Conservation (phyloP, 768 basidiomycete genomes). For the Thelephora ganbajun region DNA sequence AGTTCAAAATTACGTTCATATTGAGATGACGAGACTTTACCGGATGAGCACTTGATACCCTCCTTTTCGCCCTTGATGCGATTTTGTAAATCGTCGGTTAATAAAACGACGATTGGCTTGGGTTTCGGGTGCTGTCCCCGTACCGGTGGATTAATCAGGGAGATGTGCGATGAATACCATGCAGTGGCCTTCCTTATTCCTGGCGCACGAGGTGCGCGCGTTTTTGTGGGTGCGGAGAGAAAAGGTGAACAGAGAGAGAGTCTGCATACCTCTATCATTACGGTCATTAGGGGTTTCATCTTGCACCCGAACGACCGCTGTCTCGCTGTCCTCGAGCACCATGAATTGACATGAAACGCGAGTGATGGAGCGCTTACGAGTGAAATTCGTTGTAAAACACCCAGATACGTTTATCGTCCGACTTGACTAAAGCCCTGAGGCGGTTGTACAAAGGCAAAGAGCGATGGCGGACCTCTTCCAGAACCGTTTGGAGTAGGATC, state of each 20-base stretch:
- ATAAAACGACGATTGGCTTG: slow-evolving; percentile 54
- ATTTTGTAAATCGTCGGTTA: slow-evolving; percentile 87
- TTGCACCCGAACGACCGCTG: slow-evolving; percentile 62
- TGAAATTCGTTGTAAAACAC: slow-evolving; percentile 81
- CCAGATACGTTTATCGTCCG: slow-evolving; percentile 78
- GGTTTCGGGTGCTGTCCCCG: slow-evolving; percentile 31
- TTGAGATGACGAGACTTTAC: slow-evolving; percentile 21
- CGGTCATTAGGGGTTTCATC: slow-evolving; percentile 84
- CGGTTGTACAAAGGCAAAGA: slow-evolving; percentile 89
- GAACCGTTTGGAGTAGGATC: slow-evolving; percentile 86
- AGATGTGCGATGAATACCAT: slow-evolving; percentile 78
- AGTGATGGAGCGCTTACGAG: slow-evolving; percentile 35
- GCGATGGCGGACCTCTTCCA: slow-evolving; percentile 93
- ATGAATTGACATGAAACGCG: not conserved
- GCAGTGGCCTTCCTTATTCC: slow-evolving; percentile 79
- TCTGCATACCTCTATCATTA: slow-evolving; percentile 74
- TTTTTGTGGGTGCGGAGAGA: not conserved
- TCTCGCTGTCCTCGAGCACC: slow-evolving; percentile 38
- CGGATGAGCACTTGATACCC: slow-evolving; percentile 47
- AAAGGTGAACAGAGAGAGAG: not conserved
- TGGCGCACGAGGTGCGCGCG: slow-evolving; percentile 14
- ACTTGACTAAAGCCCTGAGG: slow-evolving; percentile 68
- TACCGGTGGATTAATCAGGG: slow-evolving; percentile 32
- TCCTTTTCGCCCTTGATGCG: slow-evolving; percentile 56
- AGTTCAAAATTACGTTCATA: not conserved